A percentile compares a stretch with the other conserved stretches of the same genome.
Conservation (phyloP, 768 basidiomycete species). For the Mycena leptocephala region DNA sequence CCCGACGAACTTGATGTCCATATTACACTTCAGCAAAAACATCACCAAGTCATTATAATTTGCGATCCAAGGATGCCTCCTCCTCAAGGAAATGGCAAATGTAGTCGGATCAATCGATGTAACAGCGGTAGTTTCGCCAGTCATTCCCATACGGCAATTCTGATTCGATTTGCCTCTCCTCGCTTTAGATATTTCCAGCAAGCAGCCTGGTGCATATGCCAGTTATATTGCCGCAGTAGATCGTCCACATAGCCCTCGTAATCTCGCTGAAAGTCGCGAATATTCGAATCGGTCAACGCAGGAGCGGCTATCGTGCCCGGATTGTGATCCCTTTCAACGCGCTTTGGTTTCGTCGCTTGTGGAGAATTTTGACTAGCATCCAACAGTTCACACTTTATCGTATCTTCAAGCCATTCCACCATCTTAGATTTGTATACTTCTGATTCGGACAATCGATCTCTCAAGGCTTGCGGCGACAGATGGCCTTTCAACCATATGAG, state of each 20-base stretch:
- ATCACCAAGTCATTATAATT: conserved; percentile 18
- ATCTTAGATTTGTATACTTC: neutral
- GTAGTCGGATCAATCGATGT: neutral
- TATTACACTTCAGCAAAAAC: conserved; percentile 41
- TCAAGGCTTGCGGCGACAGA: conserved; percentile 33
- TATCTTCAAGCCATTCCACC: neutral
- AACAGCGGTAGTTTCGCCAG: neutral
- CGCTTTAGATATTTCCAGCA: conserved; percentile 14
- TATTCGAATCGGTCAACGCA: neutral
- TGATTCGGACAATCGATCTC: neutral
- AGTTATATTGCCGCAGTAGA: neutral
- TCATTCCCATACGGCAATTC: conserved; percentile 16
- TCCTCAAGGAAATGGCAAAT: neutral
- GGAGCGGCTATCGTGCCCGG: neutral
- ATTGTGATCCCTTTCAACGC: neutral
- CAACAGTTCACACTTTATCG: neutral
- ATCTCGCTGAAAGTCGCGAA: neutral
- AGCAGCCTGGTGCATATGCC: neutral
- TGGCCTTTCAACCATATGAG: conserved; percentile 47
- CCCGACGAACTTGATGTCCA: conserved; percentile 47
- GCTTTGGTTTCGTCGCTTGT: neutral
- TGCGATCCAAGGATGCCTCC: conserved; percentile 2
- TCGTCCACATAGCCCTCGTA: neutral
- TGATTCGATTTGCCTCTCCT: neutral
- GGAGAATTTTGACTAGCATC: neutral